Base-by-base conservation (phyloP, 495 filamentous ascomycete species). In the Hypoxylon fragiforme region DNA sequence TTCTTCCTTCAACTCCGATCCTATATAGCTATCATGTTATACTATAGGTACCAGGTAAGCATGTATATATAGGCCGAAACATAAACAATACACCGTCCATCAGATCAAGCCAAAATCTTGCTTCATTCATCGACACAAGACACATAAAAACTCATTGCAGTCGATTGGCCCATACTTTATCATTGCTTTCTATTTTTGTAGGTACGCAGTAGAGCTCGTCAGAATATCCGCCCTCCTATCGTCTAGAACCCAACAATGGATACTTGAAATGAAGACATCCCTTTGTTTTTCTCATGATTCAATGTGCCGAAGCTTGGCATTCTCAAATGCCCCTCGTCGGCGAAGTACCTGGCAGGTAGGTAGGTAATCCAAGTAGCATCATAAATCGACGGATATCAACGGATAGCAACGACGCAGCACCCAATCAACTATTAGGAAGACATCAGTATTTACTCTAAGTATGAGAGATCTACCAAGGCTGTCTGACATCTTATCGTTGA, bases 401-500 rank as follows among this genome's bases (percentile, higher is more conserved):
- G 39, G 43, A n/a, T n/a, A n/a, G n/a, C n/a, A n/a, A n/a, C n/a
- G n/a, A n/a, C 41, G 49, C 26, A 46, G 57, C 34, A 40, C 50
- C 53, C 36, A 34, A 44, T 67, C 48, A 67, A 45, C 65, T 67
- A 44, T 19, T 45, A 16, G 34, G 44, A 16, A 47, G n/a, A n/a
- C n/a, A n/a, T n/a, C n/a, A n/a, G n/a, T n/a, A n/a, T n/a, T n/a
- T n/a, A n/a, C n/a, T n/a, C n/a, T n/a, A 20, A 7, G 14, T 31
- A 44, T 44, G 43, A 9, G 44, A 42, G 32, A 28, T 28, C 4
- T 63, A 51, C 52, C 53, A 35, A 57, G 49, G 56, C 48, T 47
- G 59, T 40, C 65, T 59, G 35, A 68, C 54, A 65, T 65, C 48
- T n/a, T 44, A 46, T 42, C 47, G 50, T 42, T 50, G 20, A 56